Base-by-base conservation (phyloP, 2,329 filamentous ascomycete species). In the Gaeumannomyces tritici region DNA sequence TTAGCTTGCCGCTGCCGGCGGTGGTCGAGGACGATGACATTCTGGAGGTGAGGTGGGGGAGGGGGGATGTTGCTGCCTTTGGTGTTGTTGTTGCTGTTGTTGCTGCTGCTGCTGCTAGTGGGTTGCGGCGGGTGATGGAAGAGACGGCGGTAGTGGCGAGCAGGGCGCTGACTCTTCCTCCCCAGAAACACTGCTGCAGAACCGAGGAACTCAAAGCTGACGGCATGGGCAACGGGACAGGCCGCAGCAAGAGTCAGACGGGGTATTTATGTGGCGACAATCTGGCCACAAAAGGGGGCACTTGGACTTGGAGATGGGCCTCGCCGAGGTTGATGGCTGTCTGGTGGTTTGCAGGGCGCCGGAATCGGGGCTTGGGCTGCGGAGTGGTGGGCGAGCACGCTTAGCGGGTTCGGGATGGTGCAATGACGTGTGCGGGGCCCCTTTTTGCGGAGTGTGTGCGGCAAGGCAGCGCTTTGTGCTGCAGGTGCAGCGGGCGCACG, bases 1-100 rank as follows among this genome's bases (percentile, higher is more conserved):
- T 72, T 47, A 76, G 69, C 68, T 76, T 76, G 4, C 64, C 67
- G 33, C 70, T 69, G 24, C 51, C 51, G 69, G 66, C 61, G 21
- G 15, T n/a, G 42, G 18, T 9, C 4, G 42, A 21, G 42, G 42
- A 51, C 18, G 42, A 51, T 7, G 21, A 51, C 42, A 51, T 51
- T 2, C 42, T 51, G 21, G 21, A n/a, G 42, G 21, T n/a, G 42
- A 51, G 2, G 42, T 51, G 8, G 42, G 42, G 42, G 42, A 24
- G 13, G 4, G 28, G 11, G 21, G n/a, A 21, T 3, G 42, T 1
- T 21, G 35, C 12, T 42, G 35, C 3, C 18, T 21, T 42, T 42
- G 35, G 35, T 42, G n/a, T n/a, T n/a, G n/a, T n/a, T n/a, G n/a
- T n/a, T n/a, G n/a, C n/a, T n/a, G n/a, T n/a, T n/a, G n/a, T n/a